Conservation (phyloP, 306 rosid genomes). For the Herpetospermum pedunculosum region DNA sequence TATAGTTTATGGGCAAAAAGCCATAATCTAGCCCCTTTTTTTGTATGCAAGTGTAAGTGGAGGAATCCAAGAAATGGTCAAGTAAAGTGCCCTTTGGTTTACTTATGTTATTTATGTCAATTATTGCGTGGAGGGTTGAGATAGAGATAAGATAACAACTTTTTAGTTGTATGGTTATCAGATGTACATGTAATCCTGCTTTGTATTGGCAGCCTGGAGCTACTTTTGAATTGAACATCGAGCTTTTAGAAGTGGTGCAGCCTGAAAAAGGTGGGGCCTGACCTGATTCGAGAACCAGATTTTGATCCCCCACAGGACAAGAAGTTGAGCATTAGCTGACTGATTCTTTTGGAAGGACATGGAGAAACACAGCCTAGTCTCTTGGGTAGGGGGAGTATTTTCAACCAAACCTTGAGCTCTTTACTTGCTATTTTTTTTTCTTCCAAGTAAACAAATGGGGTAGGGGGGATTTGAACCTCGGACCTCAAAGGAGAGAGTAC, state of each 20-base stretch:
- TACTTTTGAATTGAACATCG: conserved; percentile 72
- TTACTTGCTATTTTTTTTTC: not conserved
- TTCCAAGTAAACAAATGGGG: too few relatives aligned
- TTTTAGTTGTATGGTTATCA: not conserved
- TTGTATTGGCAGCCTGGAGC: conserved; percentile 82
- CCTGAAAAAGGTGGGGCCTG: conserved; percentile 28
- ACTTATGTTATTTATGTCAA: conserved; percentile 4
- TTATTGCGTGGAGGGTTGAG: conserved; percentile 3
- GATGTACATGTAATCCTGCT: conserved; percentile 11
- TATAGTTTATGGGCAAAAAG: not conserved
- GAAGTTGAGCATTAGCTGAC: conserved; percentile 5
- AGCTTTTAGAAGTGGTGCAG: conserved; percentile 53
- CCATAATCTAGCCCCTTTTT: not conserved
- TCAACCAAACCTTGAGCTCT: not conserved
- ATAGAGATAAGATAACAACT: conserved; percentile 8
- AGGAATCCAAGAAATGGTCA: not conserved
- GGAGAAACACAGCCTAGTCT: not conserved
- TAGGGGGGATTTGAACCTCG: too few relatives aligned
- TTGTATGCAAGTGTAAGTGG: not conserved
- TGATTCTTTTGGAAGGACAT: not conserved
- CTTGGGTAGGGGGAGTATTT: not conserved
- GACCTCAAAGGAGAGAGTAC: too few relatives aligned
- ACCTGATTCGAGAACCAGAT: not conserved
- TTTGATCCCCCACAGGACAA: not conserved
- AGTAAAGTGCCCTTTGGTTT: conserved; percentile 3